Conservation (phyloP, 208 protist species). For the Trypanosoma rangeli region DNA sequence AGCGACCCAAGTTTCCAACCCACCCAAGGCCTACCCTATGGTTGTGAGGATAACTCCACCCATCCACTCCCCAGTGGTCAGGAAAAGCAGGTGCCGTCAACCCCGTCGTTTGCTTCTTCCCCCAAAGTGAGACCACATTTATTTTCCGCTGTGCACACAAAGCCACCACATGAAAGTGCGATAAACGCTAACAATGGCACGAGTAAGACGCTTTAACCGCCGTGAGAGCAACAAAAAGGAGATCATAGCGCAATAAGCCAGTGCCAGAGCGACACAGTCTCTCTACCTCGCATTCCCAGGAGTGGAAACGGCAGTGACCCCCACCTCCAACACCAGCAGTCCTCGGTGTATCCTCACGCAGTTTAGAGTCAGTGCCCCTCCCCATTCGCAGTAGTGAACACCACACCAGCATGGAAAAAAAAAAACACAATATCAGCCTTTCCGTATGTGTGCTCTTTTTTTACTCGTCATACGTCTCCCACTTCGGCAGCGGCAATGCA, state of each 20-base stretch:
- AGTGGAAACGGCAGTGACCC: not conserved
- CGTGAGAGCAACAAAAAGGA: not conserved
- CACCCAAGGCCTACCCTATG: too few species aligned
- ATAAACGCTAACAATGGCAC: not conserved
- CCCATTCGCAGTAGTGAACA: not conserved
- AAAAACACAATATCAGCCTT: not conserved
- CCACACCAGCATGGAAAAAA: not conserved
- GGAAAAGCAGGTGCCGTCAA: not conserved
- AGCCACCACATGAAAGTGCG: not conserved
- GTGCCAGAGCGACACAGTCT: not conserved
- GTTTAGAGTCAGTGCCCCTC: not conserved
- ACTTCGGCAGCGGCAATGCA: not conserved
- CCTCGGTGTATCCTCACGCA: not conserved
- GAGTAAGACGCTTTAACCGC: not conserved
- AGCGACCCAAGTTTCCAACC: too few species aligned
- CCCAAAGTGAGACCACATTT: not conserved
- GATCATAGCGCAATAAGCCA: not conserved
- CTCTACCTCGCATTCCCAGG: not conserved
- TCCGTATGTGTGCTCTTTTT: not conserved
- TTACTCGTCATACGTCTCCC: conserved; percentile 1
- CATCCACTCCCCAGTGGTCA: not conserved
- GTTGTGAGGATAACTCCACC: too few species aligned
- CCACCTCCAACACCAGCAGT: not conserved
- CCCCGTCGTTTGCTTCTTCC: not conserved
- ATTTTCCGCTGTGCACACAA: not conserved